Base-by-base conservation (phyloP, 192 early-diverging fungal species). In the Coemansia sp. region DNA sequence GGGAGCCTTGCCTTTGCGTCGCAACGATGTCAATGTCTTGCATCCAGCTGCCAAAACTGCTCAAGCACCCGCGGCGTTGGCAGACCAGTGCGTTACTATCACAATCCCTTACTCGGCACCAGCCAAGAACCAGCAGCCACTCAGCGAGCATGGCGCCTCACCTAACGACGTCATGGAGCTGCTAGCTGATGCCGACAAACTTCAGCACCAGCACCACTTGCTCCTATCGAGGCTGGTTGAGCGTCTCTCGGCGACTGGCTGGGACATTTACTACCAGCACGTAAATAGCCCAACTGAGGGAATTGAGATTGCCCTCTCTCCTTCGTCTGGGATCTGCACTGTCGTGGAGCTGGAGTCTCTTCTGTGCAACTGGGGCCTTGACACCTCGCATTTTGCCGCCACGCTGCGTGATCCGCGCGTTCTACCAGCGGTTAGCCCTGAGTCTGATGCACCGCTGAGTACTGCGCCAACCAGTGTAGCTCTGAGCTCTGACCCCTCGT, bases 351-450 rank as follows among this genome's bases (percentile, higher is more conserved):
- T 72, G 7, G 74, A 82, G 32, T 44, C 68, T 4, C 64, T 82
- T 20, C 19, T 82, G 51, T 68, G 59, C 31, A 64, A 64, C 60
- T 82, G 79, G 79, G 79, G 79, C 13, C 58, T 82, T 42, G 79
- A 82, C 59, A 50, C 44, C 24, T 64, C 67, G 15, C 53, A 68
- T 7, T 67, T 82, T 63, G 74, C 71, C 2, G 79, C 71, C 2
- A 66, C 61, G 5, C 24, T 82, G 39, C 41, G 68, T 7, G 62
- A 64, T 48, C 79, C 78, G 3, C 60, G 40, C 3, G 45, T 42
- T 12, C 59, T 65, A 9, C 29, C 32, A 31, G 27, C 20, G 17
- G 12, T 39, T 17, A 10, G n/a, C 51, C 12, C 51, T 55, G 13
- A 15, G 51, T 19, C 51, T 12, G 51, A 55, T 55, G 51, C 10